Evolutionary conservation across 768 basidiomycete genomes (phyloP).

Genomic region (Boletus subcaerulescens): DNA sequence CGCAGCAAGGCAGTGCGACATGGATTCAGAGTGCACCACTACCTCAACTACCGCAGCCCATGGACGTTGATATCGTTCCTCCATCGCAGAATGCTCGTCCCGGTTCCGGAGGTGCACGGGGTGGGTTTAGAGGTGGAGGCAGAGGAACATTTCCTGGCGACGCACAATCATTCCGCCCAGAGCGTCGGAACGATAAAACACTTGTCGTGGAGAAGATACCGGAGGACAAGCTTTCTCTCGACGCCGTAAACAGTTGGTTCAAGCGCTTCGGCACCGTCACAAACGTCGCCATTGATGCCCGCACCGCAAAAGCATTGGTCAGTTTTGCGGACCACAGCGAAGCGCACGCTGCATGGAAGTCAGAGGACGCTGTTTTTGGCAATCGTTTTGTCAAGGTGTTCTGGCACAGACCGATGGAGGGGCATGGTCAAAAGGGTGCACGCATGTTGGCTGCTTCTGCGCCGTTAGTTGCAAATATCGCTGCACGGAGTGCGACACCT

Average conservation of each 20-base stretch:
- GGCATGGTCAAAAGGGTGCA: slow-evolving; percentile 77
- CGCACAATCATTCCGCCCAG: slow-evolving; percentile 62
- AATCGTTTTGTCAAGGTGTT: slow-evolving; percentile 95
- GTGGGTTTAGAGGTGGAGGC: slow-evolving; percentile 46
- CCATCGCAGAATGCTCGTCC: slow-evolving; percentile 18
- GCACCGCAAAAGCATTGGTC: slow-evolving; percentile 75
- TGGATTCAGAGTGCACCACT: slow-evolving; percentile 20
- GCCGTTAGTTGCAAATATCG: slow-evolving; percentile 65
- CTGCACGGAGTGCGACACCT: slow-evolving; percentile 49
- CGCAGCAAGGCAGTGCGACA: slow-evolving; percentile 19
- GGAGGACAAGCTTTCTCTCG: slow-evolving; percentile 72
- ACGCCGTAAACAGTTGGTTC: slow-evolving; percentile 84
- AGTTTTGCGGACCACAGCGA: slow-evolving; percentile 82
- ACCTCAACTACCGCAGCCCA: slow-evolving; percentile 12
- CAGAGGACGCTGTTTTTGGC: slow-evolving; percentile 91
- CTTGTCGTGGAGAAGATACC: slow-evolving; percentile 96
- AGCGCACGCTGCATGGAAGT: slow-evolving; percentile 87
- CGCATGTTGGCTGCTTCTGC: slow-evolving; percentile 82
- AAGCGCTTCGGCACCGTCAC: slow-evolving; percentile 90
- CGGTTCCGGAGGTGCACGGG: slow-evolving; percentile 39
- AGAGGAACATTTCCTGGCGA: slow-evolving; percentile 63
- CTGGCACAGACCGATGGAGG: slow-evolving; percentile 93
- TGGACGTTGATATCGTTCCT: slow-evolving; percentile 36
- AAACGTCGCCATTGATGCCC: slow-evolving; percentile 83
- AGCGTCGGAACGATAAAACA: slow-evolving; percentile 70